These are phyloP conservation scores for Pseudopyricularia cyperi DNA, from an alignment of 2,329 filamentous ascomycete genomes.

Conservation along the genomic window DNA sequence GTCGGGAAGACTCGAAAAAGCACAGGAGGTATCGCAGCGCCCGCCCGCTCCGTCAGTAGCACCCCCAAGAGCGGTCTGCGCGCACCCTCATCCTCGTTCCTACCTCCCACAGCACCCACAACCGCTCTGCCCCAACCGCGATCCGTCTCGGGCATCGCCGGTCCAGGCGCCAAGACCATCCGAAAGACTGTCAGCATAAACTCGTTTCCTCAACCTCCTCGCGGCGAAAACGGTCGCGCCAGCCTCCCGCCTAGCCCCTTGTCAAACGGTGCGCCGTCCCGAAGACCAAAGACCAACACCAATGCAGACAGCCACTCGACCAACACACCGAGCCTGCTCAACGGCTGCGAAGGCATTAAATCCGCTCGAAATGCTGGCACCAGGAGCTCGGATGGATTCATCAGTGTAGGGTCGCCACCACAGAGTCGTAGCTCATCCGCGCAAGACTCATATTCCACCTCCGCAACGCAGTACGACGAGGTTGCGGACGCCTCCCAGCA, in stretches of 20 bases:
- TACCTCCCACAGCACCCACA: constrained; percentile 35
- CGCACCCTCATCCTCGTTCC: constrained; percentile 43
- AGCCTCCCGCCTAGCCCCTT: constrained; percentile 53
- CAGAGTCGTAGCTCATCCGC: constrained; percentile 87
- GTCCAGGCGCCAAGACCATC: constrained; percentile 50
- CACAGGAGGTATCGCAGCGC: constrained; percentile 32
- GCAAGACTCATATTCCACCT: constrained; percentile 84
- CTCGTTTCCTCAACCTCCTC: constrained; percentile 82
- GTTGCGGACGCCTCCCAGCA: constrained; percentile 39
- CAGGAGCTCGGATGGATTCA: constrained; percentile 60
- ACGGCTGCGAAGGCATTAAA: constrained; percentile 66
- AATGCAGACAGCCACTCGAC: constrained; percentile 37
- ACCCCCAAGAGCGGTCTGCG: constrained; percentile 46
- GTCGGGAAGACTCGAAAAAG: constrained; percentile 60
- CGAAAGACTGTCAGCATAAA: constrained; percentile 89
- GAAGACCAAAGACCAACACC: constrained; percentile 43
- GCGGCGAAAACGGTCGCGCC: constrained; percentile 42
- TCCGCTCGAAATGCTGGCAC: constrained; percentile 47
- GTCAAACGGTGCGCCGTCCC: constrained; percentile 34
- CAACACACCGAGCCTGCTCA: constrained; percentile 60
- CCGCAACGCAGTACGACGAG: constrained; percentile 80
- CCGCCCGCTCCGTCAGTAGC: constrained; percentile 27
- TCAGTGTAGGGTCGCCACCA: constrained; percentile 68
- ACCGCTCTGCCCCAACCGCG: constrained; percentile 43
- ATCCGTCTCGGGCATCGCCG: constrained; percentile 40